phyloP scores from a whole-genome alignment of 2,329 filamentous ascomycete genomes.

The Fusarium verticillioides region DNA sequence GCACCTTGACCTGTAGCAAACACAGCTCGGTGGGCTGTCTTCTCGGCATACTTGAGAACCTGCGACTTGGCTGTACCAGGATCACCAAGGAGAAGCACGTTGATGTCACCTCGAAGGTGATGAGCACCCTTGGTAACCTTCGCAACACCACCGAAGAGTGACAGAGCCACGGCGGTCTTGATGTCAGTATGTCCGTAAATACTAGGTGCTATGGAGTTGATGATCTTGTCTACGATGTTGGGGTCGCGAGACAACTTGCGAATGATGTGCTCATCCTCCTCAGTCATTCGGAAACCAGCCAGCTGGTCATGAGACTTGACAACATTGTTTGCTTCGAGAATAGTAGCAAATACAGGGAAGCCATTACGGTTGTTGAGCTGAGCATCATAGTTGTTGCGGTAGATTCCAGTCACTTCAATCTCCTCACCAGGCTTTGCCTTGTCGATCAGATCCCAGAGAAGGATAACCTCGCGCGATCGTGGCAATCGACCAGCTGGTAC shows the following conservation, averaged over 20 bases:
- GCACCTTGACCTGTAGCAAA: constrained; percentile 98
- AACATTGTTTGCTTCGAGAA: constrained; percentile 96
- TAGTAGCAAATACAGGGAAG: constrained; percentile 97
- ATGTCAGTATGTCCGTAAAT: constrained; percentile 98
- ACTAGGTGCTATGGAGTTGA: constrained; percentile 93
- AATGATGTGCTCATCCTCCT: constrained; percentile 93
- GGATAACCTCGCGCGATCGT: constrained; percentile 90
- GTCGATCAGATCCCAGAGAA: constrained; percentile 97
- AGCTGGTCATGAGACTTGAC: constrained; percentile 98
- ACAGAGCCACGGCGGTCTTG: constrained; percentile 95
- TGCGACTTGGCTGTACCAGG: constrained; percentile 98
- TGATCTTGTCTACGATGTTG: constrained; percentile 90
- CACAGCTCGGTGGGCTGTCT: constrained; percentile 94
- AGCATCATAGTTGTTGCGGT: constrained; percentile 98
- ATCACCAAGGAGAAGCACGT: constrained; percentile 94
- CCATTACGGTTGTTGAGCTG: constrained; percentile 98
- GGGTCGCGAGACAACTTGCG: constrained; percentile 88
- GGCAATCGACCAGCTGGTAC: constrained; percentile 95
- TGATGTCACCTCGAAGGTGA: constrained; percentile 96
- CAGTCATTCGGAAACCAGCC: constrained; percentile 93
- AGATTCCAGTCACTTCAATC: constrained; percentile 95
- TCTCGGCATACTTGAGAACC: constrained; percentile 96
- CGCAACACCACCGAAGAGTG: constrained; percentile 92
- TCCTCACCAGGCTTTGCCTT: constrained; percentile 97
- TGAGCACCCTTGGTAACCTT: constrained; percentile 91